Percentiles rank a stretch among this genome's conserved stretches.
Conservation (phyloP, 1,284 basidiomycete genomes). For the Ustilago bromivora region DNA sequence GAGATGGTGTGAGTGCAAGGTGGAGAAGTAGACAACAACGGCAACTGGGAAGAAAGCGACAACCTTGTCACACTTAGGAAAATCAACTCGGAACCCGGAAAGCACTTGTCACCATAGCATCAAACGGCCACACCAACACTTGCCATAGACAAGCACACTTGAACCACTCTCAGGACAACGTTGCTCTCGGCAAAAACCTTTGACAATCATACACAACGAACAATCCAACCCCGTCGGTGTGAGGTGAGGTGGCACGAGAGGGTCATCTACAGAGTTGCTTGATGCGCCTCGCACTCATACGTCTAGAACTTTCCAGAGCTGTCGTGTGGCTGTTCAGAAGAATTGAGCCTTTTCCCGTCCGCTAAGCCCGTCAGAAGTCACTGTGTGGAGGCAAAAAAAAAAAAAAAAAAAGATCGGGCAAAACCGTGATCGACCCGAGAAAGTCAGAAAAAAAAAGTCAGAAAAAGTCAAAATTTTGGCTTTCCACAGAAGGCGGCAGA, state of each 20-base stretch:
- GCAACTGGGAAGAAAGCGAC: conserved; percentile 19
- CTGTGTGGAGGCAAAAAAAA: neutral
- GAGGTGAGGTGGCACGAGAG: neutral
- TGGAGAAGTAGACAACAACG: conserved; percentile 6
- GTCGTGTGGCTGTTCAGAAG: neutral
- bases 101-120: neutral
- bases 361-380: conserved; percentile 16
- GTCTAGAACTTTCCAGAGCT: conserved; percentile 42
- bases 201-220: neutral
- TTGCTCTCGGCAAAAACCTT: no score
- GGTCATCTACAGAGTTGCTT: neutral
- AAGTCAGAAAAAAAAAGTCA: neutral
- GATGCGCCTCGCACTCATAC: neutral
- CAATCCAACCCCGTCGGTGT: neutral
- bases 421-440: conserved; percentile 28
- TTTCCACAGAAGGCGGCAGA: conserved; percentile 23
- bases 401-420: conserved; percentile 16
- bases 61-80: conserved; percentile 2
- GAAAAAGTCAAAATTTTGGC: neutral
- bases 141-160: neutral
- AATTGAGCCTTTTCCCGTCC: conserved; percentile 1
- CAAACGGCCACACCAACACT: neutral
- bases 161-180: neutral
- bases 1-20: conserved; percentile 9
- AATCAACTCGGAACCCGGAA: conserved; percentile 38